A percentile compares a stretch with the other conserved stretches of the same genome.
Evolutionary conservation across 768 basidiomycete genomes (phyloP).

Genomic region (Leccinum subgranulosum): DNA sequence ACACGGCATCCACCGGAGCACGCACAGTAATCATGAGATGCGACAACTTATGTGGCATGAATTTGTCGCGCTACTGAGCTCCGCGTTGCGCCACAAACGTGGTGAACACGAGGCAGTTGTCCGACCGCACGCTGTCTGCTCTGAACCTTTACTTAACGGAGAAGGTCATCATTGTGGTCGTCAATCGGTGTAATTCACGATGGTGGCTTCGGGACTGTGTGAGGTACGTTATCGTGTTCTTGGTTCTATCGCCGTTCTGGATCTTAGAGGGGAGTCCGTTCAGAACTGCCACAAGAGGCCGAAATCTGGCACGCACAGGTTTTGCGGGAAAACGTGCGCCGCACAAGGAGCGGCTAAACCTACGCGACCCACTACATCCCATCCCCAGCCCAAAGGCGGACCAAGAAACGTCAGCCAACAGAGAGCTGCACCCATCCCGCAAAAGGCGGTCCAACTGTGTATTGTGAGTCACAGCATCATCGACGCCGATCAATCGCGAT

Average conservation of each 20-base stretch:
- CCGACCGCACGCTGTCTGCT: constrained; percentile 2
- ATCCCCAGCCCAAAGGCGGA: constrained; percentile 10
- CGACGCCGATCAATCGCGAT: constrained; percentile 29
- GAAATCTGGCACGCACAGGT: constrained; percentile 53
- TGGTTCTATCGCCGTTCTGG: neutral
- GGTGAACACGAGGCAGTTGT: constrained; percentile 24
- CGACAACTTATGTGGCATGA: neutral
- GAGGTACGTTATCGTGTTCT: constrained; percentile 24
- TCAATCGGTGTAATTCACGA: constrained; percentile 16
- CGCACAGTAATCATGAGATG: neutral
- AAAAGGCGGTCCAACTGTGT: constrained; percentile 25
- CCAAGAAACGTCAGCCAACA: constrained; percentile 12
- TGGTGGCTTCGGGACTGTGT: constrained; percentile 29
- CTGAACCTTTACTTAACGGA: constrained; percentile 10
- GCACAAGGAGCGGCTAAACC: constrained; percentile 36
- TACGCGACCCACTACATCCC: constrained; percentile 10
- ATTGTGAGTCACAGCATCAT: constrained; percentile 20
- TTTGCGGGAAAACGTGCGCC: constrained; percentile 55
- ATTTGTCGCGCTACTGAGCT: neutral
- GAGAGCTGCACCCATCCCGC: constrained; percentile 12
- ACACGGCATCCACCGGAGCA: constrained; percentile 4
- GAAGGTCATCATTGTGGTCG: constrained; percentile 4
- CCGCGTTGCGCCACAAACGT: constrained; percentile 13
- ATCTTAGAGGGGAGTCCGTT: neutral
- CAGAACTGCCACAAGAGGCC: constrained; percentile 55